These are phyloP conservation scores for Galerina sulciceps DNA, from an alignment of 768 basidiomycete genomes.

Conservation along the genomic window DNA sequence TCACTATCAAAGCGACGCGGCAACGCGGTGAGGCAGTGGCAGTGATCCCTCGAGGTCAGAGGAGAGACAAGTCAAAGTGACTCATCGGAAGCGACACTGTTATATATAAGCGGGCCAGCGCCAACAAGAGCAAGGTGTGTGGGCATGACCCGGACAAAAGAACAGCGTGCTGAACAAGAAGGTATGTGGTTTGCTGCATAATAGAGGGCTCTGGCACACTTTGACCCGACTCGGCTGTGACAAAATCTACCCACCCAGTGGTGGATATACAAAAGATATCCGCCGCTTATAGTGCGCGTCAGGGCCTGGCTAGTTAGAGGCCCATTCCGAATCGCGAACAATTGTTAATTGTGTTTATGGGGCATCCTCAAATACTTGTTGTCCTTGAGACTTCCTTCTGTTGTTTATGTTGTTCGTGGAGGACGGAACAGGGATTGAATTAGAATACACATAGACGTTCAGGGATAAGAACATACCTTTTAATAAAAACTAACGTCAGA, in stretches of 20 bases:
- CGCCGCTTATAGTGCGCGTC: not conserved
- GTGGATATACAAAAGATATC: not conserved
- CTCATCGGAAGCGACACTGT: not conserved
- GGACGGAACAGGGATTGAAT: too few relatives aligned
- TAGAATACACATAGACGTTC: too few relatives aligned
- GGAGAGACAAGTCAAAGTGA: not conserved
- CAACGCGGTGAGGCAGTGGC: not conserved
- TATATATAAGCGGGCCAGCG: not conserved
- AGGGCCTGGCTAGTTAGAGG: not conserved
- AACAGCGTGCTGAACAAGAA: not conserved
- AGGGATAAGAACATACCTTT: too few relatives aligned
- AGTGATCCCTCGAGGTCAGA: not conserved
- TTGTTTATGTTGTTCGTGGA: too few relatives aligned
- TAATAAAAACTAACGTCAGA: too few relatives aligned
- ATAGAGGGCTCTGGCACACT: not conserved
- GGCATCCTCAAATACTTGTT: too few relatives aligned
- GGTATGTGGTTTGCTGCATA: not conserved
- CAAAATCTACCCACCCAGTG: not conserved
- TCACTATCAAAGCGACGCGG: constrained; percentile 4
- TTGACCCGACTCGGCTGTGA: not conserved
- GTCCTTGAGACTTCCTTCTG: too few relatives aligned
- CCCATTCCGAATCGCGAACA: not conserved
- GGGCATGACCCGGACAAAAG: not conserved
- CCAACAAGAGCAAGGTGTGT: not conserved
- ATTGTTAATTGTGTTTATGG: not conserved